Evolutionary conservation across 805 yeast genomes (phyloP).

Genomic region (Wickerhamiella azyma): DNA sequence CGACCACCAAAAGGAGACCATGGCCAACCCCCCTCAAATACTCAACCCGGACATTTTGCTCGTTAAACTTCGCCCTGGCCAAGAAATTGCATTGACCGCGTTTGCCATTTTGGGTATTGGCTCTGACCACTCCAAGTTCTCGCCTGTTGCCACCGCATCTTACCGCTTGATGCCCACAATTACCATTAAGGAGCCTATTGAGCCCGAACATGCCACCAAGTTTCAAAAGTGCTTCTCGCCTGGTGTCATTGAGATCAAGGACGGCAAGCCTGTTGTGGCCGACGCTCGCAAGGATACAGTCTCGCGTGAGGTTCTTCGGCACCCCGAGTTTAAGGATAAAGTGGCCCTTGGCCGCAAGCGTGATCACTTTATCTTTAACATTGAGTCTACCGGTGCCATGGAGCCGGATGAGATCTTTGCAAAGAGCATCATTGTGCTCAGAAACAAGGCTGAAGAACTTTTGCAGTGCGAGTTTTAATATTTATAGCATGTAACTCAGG

Average conservation of each 20-base stretch:
- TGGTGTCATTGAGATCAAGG: conserved; percentile 73
- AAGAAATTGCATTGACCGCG: conserved; percentile 79
- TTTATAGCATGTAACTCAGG: neutral
- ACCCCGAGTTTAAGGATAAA: conserved; percentile 76
- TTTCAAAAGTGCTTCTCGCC: conserved; percentile 85
- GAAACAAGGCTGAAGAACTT: conserved; percentile 40
- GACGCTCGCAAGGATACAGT: conserved; percentile 95
- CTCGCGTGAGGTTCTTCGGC: conserved; percentile 89
- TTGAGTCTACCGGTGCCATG: conserved; percentile 95
- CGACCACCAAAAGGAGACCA: conserved; percentile 66
- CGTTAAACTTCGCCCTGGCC: conserved; percentile 93
- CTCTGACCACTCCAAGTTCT: conserved; percentile 90
- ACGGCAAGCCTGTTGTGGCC: conserved; percentile 59
- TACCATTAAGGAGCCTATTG: conserved; percentile 42
- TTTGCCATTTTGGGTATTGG: conserved; percentile 90
- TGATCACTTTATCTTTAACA: conserved; percentile 86
- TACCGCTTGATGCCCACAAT: conserved; percentile 86
- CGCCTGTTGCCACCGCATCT: conserved; percentile 95
- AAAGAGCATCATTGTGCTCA: conserved; percentile 74
- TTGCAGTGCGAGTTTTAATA: conserved; percentile 14
- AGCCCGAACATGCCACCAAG: conserved; percentile 60
- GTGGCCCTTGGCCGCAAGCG: conserved; percentile 84
- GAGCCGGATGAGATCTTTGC: conserved; percentile 90
- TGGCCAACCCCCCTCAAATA: conserved; percentile 43
- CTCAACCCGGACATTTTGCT: conserved; percentile 79